Conservation (phyloP, 202 grass and related monocot genomes). For the Carex arenaria region DNA sequence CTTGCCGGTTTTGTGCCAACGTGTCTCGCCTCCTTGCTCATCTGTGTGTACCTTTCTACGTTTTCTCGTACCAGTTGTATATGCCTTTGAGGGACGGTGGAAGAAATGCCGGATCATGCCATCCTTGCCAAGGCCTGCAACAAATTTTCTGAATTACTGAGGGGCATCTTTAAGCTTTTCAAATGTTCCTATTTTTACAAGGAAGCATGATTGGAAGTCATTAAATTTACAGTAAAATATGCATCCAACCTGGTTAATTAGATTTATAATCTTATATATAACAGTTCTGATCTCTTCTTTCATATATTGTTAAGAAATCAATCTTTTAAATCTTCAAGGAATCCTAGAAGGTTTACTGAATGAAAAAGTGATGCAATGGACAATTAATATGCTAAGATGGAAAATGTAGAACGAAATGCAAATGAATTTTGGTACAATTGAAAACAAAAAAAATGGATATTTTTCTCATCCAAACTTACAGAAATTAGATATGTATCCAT, state of each 20-base stretch:
- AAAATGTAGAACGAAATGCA: neutral
- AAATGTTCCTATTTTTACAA: neutral
- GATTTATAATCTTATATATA: neutral
- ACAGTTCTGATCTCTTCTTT: neutral
- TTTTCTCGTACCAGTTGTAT: constrained; percentile 85
- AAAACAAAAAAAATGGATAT: neutral
- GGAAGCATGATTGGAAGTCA: neutral
- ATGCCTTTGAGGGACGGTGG: constrained; percentile 93
- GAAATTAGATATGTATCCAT: neutral
- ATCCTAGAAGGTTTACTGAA: neutral
- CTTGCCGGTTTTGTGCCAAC: constrained; percentile 98
- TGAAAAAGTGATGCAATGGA: neutral
- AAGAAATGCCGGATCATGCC: constrained; percentile 95
- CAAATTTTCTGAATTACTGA: neutral
- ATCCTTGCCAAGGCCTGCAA: constrained; percentile 70
- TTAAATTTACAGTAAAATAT: neutral
- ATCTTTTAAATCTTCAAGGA: neutral
- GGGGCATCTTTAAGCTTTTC: neutral
- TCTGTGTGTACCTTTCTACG: constrained; percentile 91
- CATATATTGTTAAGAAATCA: neutral
- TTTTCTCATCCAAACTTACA: too few species aligned
- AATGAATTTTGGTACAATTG: neutral
- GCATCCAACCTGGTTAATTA: neutral
- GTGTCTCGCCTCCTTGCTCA: constrained; percentile 87
- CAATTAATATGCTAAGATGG: neutral